Percentiles rank a stretch among this genome's conserved stretches.
These are phyloP conservation scores for Crithidia acanthocephali DNA, from an alignment of 208 protist genomes.

Conservation along the genomic window DNA sequence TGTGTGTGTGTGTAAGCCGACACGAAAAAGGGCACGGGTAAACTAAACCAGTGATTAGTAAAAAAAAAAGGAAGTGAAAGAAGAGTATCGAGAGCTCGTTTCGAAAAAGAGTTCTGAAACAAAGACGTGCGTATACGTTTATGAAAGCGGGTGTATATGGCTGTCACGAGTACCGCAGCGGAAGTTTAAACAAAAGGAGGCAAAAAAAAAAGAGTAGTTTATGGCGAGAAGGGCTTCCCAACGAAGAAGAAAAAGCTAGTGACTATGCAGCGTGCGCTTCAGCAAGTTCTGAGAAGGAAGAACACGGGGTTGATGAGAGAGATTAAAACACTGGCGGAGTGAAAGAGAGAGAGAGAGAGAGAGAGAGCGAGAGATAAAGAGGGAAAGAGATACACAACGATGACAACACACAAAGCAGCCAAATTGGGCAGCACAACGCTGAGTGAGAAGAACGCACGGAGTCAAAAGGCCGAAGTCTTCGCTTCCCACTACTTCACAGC, in stretches of 20 bases:
- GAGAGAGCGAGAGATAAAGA: background rate
- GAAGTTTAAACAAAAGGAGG: background rate
- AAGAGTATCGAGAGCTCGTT: too few relatives aligned
- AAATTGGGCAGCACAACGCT: background rate
- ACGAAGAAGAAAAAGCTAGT: too few relatives aligned
- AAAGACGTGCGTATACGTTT: background rate
- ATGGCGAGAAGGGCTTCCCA: too few relatives aligned
- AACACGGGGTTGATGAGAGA: background rate
- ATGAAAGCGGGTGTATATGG: background rate
- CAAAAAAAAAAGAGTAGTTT: background rate
- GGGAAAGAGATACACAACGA: background rate
- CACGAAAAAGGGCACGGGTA: too few relatives aligned
- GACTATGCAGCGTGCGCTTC: too few relatives aligned
- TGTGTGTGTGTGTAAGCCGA: too few relatives aligned
- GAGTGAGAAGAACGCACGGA: background rate
- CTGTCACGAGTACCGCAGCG: background rate
- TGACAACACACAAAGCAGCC: background rate
- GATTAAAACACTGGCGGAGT: background rate
- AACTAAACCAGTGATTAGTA: too few relatives aligned
- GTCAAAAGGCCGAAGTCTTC: background rate
- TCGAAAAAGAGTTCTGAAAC: too few relatives aligned
- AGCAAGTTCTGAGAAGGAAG: background rate
- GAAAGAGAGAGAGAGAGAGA: background rate
- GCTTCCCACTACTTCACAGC: too few relatives aligned
- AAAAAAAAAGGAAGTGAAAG: too few relatives aligned